These are phyloP conservation scores for Xylariaceae sp. DNA, from an alignment of 2,329 filamentous ascomycete genomes.

Conservation along the genomic window DNA sequence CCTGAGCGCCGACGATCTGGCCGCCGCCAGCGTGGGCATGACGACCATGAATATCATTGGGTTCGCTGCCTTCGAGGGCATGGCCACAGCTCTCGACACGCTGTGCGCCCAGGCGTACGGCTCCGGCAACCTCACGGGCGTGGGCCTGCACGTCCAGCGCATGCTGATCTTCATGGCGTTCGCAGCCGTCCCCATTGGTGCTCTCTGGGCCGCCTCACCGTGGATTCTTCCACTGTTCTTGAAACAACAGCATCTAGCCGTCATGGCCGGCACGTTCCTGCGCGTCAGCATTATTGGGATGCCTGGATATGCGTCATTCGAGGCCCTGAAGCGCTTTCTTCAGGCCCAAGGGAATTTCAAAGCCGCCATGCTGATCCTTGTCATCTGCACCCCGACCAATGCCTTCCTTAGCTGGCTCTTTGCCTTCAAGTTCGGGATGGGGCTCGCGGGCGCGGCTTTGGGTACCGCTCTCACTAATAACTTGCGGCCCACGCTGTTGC, in stretches of 20 bases:
- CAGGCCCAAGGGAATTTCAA: conserved; percentile 62
- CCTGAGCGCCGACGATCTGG: conserved; percentile 57
- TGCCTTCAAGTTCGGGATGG: conserved; percentile 49
- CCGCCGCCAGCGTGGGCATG: conserved; percentile 56
- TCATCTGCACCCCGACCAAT: conserved; percentile 55
- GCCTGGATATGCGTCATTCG: conserved; percentile 60
- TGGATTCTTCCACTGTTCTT: conserved; percentile 53
- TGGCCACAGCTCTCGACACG: conserved; percentile 58
- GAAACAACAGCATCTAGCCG: conserved; percentile 53
- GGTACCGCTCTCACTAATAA: conserved; percentile 56
- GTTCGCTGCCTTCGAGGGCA: conserved; percentile 56
- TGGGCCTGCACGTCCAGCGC: conserved; percentile 59
- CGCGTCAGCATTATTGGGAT: conserved; percentile 54
- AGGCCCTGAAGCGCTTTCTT: conserved; percentile 59
- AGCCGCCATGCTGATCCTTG: conserved; percentile 52
- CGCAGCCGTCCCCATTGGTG: conserved; percentile 53
- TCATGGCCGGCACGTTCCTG: conserved; percentile 56
- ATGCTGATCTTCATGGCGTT: conserved; percentile 57
- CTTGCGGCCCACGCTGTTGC: conserved; percentile 53
- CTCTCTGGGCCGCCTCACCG: conserved; percentile 55
- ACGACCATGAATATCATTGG: conserved; percentile 62
- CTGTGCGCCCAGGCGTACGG: conserved; percentile 59
- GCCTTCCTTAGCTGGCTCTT: conserved; percentile 56
- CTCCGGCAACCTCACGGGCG: conserved; percentile 52
- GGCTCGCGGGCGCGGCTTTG: conserved; percentile 57